phyloP scores from a whole-genome alignment of 1,284 basidiomycete species.

The Ustilago bromivora region DNA sequence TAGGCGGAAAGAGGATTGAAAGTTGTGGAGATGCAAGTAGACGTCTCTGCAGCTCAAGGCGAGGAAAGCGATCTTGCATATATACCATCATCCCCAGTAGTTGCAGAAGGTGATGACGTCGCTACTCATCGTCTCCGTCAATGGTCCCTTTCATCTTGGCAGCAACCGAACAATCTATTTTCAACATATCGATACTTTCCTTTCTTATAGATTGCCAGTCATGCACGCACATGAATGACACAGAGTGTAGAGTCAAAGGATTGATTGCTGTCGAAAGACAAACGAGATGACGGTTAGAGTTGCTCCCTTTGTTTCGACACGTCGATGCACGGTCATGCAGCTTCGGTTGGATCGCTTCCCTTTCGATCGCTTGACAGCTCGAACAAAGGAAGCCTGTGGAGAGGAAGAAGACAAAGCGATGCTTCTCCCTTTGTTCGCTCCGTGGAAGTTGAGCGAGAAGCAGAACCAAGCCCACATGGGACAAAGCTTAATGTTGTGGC shows the following conservation, averaged over 20 bases:
- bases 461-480: background rate
- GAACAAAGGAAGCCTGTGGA: background rate
- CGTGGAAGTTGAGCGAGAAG: too few species aligned
- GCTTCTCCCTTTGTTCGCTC: background rate
- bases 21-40: too few species aligned
- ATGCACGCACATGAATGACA: background rate
- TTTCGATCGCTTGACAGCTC: background rate
- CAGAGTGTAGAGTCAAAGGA: background rate
- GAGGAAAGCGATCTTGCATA: background rate
- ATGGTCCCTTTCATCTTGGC: background rate
- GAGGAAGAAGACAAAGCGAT: background rate
- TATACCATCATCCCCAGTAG: background rate
- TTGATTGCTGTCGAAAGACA: background rate
- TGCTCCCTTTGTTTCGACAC: background rate
- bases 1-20: too few species aligned
- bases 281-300: background rate
- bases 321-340: background rate
- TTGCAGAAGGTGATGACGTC: background rate
- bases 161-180: background rate
- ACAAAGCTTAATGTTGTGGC: background rate
- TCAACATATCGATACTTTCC: background rate
- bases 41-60: too few species aligned
- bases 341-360: background rate
- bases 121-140: constrained; percentile 1
- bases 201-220: background rate